Evolutionary conservation across 768 basidiomycete genomes (phyloP).

Genomic region (Austroboletus eburneus): DNA sequence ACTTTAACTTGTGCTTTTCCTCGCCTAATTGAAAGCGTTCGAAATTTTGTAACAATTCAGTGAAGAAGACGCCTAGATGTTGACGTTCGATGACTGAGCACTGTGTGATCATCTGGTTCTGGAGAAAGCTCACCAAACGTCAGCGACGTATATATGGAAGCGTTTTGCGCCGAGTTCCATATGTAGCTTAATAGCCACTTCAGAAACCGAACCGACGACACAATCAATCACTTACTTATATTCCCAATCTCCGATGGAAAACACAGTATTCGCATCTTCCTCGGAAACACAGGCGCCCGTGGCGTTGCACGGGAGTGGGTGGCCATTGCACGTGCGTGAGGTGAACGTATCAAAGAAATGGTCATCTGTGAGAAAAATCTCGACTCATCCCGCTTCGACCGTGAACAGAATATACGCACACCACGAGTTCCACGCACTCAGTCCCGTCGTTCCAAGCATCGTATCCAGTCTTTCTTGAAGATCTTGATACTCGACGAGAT

Average conservation of each 20-base stretch:
- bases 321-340: slow-evolving; percentile 43
- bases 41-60: slow-evolving; percentile 41
- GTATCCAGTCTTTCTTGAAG: slow-evolving; percentile 36
- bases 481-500: slow-evolving; percentile 34
- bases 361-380: slow-evolving; percentile 26
- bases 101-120: not conserved
- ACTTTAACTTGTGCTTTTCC: slow-evolving; percentile 34
- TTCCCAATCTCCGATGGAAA: slow-evolving; percentile 57
- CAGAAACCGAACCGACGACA: not conserved
- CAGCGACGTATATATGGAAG: slow-evolving; percentile 40
- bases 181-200: slow-evolving; percentile 36
- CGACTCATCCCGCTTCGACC: too few relatives aligned
- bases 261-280: slow-evolving; percentile 48
- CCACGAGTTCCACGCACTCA: slow-evolving; percentile 44
- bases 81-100: not conserved
- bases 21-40: slow-evolving; percentile 29
- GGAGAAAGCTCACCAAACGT: slow-evolving; percentile 35
- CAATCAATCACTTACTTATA: slow-evolving; percentile 38
- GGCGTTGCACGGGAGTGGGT: slow-evolving; percentile 40
- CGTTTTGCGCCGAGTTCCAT: slow-evolving; percentile 44
- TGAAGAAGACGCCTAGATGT: slow-evolving; percentile 41
- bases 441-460: slow-evolving; percentile 38
- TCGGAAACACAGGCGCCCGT: slow-evolving; percentile 39
- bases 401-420: slow-evolving; percentile 40
- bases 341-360: slow-evolving; percentile 52